These are phyloP conservation scores for Phialocephala sp. DNA, from an alignment of 2,329 filamentous ascomycete species.

Conservation along the genomic window DNA sequence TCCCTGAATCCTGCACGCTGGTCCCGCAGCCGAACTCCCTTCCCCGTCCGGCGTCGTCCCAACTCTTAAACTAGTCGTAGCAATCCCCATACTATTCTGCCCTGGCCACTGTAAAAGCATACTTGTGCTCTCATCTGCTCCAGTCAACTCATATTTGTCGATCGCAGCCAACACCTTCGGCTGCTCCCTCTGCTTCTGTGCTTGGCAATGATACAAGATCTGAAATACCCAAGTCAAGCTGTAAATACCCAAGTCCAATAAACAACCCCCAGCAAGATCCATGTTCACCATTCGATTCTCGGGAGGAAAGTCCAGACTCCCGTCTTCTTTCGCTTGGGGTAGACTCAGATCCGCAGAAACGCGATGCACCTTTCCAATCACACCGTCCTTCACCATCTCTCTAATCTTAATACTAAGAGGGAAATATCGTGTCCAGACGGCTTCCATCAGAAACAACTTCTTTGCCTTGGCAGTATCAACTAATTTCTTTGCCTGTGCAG, in stretches of 20 bases:
- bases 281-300: constrained; percentile 70
- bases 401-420: constrained; percentile 65
- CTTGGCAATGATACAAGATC: constrained; percentile 70
- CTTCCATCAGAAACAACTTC: constrained; percentile 66
- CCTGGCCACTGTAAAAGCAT: constrained; percentile 67
- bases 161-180: constrained; percentile 64
- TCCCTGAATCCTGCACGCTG: constrained; percentile 67
- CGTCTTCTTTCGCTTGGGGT: constrained; percentile 56
- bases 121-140: constrained; percentile 67
- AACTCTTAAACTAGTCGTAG: constrained; percentile 47
- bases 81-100: constrained; percentile 64
- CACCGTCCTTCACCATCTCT: constrained; percentile 50
- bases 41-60: constrained; percentile 46
- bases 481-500: constrained; percentile 64
- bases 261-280: constrained; percentile 69
- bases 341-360: constrained; percentile 49
- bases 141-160: constrained; percentile 62
- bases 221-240: constrained; percentile 74
- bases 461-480: constrained; percentile 65
- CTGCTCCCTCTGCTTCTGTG: constrained; percentile 47
- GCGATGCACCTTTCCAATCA: constrained; percentile 52
- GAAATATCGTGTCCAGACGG: constrained; percentile 75
- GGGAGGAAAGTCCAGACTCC: constrained; percentile 48
- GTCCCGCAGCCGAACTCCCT: constrained; percentile 54
- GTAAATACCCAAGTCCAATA: constrained; percentile 75